These are phyloP conservation scores for Solanum etuberosum DNA, from an alignment of 257 asterid species.

Conservation along the genomic window DNA sequence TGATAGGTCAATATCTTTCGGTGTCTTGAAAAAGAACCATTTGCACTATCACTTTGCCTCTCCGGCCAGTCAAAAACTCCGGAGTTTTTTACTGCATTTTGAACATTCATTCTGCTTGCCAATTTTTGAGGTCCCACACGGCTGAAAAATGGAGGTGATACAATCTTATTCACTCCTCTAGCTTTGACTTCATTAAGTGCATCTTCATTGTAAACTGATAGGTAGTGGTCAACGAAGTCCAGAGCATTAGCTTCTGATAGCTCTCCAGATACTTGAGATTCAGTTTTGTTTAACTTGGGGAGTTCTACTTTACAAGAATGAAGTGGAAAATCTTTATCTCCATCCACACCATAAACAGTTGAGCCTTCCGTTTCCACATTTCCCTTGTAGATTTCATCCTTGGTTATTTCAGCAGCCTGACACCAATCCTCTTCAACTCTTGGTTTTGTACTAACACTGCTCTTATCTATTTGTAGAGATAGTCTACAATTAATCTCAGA, in stretches of 20 bases:
- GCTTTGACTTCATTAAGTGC: constrained; percentile 11
- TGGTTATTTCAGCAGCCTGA: neutral
- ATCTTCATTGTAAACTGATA: constrained; percentile 31
- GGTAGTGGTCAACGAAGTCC: constrained; percentile 53
- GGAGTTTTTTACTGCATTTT: constrained; percentile 14
- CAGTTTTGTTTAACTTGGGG: constrained; percentile 9
- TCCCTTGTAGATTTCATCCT: neutral
- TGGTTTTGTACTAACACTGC: neutral
- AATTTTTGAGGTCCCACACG: constrained; percentile 44
- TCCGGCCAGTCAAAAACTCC: constrained; percentile 56
- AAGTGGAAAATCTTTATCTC: constrained; percentile 9
- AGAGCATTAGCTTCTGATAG: constrained; percentile 38
- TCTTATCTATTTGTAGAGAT: neutral
- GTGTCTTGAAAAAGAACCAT: constrained; percentile 8
- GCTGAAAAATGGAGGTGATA: constrained; percentile 40
- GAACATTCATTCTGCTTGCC: constrained; percentile 39
- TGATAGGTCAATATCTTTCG: constrained; percentile 9
- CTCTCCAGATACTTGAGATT: constrained; percentile 40
- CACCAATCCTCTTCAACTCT: neutral
- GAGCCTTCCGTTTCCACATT: constrained; percentile 10
- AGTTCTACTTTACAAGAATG: constrained; percentile 7
- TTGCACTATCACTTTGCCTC: constrained; percentile 15
- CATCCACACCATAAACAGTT: constrained; percentile 2
- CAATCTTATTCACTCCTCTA: constrained; percentile 6
- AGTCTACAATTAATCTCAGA: neutral